Evolutionary conservation across 2,329 filamentous ascomycete species (phyloP).

Genomic region (Epichloe elymi): DNA sequence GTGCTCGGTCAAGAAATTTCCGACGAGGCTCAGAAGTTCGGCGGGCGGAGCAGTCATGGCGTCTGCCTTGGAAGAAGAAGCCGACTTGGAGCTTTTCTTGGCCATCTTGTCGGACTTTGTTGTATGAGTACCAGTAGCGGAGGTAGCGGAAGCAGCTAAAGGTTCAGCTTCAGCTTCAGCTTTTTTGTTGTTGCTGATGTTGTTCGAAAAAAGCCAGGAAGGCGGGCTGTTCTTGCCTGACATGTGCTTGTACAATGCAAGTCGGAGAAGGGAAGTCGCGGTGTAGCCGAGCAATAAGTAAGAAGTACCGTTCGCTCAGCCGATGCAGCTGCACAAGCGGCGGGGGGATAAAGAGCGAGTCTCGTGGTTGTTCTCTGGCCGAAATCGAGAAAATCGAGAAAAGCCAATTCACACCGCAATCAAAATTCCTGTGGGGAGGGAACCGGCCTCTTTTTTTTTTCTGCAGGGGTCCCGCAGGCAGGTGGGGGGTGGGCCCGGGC

Average conservation of each 20-base stretch:
- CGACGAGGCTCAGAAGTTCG: slow-evolving; percentile 54
- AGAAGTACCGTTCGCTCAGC: neutral
- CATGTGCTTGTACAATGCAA: slow-evolving; percentile 15
- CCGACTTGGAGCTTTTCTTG: slow-evolving; percentile 18
- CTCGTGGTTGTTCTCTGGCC: neutral
- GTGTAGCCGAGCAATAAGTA: neutral
- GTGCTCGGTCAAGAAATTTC: slow-evolving; percentile 51
- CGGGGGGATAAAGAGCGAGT: neutral
- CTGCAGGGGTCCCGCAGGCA: slow-evolving; percentile 1
- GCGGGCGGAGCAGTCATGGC: slow-evolving; percentile 30
- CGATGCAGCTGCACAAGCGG: neutral
- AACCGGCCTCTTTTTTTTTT: neutral
- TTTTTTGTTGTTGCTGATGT: slow-evolving; percentile 12
- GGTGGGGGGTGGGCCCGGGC: neutral
- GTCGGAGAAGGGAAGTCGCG: slow-evolving; percentile 2
- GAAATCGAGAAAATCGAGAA: no score
- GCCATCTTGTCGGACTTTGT: slow-evolving; percentile 17
- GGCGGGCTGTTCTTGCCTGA: slow-evolving; percentile 20
- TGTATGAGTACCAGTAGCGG: neutral
- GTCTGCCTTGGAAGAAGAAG: slow-evolving; percentile 10
- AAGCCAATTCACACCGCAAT: neutral
- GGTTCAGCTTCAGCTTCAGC: neutral
- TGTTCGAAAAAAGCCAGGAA: slow-evolving; percentile 32
- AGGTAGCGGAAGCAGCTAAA: neutral
- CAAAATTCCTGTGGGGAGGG: slow-evolving; percentile 6